A percentile compares a stretch with the other conserved stretches of the same genome.
Evolutionary conservation across 1,139 yeast genomes (phyloP).

Genomic region (Keqinozyma sinolaborantium): DNA sequence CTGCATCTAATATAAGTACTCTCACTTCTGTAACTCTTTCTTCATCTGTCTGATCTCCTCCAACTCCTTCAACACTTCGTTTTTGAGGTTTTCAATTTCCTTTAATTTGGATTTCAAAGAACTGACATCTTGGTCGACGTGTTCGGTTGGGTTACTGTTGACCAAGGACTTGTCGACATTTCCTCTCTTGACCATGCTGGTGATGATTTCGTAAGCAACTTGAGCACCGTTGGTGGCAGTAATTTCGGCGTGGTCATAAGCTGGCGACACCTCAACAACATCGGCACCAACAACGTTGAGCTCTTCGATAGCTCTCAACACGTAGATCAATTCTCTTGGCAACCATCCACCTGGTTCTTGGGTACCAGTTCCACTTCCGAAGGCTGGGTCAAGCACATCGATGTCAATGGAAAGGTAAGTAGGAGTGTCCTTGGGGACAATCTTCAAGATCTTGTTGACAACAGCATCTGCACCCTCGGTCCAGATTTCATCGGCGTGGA

Average conservation of each 20-base stretch:
- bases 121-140: no score
- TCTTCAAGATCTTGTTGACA: slow-evolving; percentile 43
- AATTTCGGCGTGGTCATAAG: slow-evolving; percentile 67
- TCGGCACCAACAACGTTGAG: slow-evolving; percentile 74
- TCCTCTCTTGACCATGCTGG: slow-evolving; percentile 71
- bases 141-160: slow-evolving; percentile 1
- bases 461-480: slow-evolving; percentile 55
- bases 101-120: no score
- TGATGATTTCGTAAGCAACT: slow-evolving; percentile 63
- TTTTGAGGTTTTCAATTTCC: background rate
- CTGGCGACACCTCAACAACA: slow-evolving; percentile 74
- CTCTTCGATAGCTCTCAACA: slow-evolving; percentile 54
- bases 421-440: slow-evolving; percentile 55
- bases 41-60: background rate
- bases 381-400: slow-evolving; percentile 78
- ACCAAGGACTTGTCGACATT: slow-evolving; percentile 11
- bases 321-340: slow-evolving; percentile 67
- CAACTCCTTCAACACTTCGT: background rate
- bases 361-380: slow-evolving; percentile 82
- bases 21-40: background rate
- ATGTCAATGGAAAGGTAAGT: slow-evolving; percentile 73
- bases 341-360: slow-evolving; percentile 82
- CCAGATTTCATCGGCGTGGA: slow-evolving; percentile 71
- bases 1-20: background rate
- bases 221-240: slow-evolving; percentile 79